Evolutionary conservation across 2,329 filamentous ascomycete species (phyloP).

Genomic region (Diaporthe nobilis): DNA sequence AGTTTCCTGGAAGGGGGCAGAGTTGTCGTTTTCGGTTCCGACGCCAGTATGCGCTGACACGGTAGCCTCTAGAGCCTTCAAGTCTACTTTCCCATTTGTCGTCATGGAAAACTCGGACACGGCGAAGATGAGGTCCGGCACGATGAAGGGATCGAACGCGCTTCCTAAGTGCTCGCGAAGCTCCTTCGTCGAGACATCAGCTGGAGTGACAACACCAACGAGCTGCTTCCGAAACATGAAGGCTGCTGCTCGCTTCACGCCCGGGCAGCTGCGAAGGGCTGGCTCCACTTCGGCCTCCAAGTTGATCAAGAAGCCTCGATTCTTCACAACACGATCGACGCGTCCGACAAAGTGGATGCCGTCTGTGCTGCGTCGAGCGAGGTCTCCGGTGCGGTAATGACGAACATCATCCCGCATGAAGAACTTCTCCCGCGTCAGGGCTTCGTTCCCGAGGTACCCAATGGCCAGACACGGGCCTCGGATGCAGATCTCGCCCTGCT

Average conservation of each 20-base stretch:
- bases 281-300: constrained; percentile 1
- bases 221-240: neutral
- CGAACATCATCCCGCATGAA: neutral
- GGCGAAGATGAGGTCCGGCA: neutral
- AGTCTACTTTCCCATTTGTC: neutral
- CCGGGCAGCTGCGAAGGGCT: neutral
- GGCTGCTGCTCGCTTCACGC: neutral
- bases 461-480: neutral
- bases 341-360: constrained; percentile 1
- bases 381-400: neutral
- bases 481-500: neutral
- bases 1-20: neutral
- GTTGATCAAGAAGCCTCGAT: neutral
- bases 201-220: neutral
- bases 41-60: neutral
- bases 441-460: neutral
- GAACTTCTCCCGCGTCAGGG: neutral
- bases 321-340: neutral
- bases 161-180: neutral
- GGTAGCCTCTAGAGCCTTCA: neutral
- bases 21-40: neutral
- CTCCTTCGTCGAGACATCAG: neutral
- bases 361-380: neutral
- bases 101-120: neutral
- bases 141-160: neutral